phyloP scores from a whole-genome alignment of 495 filamentous ascomycete genomes.

The Chaetomidium leptoderma region DNA sequence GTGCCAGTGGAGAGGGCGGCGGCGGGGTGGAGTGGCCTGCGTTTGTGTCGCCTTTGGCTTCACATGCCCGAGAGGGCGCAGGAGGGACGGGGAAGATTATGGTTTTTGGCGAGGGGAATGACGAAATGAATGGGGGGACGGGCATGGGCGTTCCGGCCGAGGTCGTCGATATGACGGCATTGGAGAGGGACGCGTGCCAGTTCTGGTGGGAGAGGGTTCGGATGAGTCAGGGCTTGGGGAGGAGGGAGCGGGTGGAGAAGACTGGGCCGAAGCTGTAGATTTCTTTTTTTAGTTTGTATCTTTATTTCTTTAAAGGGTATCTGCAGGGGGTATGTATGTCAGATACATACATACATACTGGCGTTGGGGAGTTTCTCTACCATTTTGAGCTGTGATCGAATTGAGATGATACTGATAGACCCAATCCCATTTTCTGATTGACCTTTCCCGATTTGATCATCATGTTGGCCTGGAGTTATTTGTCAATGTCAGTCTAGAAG shows the following conservation, averaged over 20 bases:
- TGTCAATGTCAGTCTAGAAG: too few relatives aligned
- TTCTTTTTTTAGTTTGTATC: not conserved
- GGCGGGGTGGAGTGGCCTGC: slow-evolving; percentile 25
- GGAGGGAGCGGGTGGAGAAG: slow-evolving; percentile 1
- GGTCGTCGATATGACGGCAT: slow-evolving; percentile 38
- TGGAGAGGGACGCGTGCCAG: slow-evolving; percentile 47
- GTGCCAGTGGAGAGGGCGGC: slow-evolving; percentile 33
- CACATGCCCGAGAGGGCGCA: slow-evolving; percentile 19
- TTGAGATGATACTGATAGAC: too few relatives aligned
- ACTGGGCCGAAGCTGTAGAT: slow-evolving; percentile 5
- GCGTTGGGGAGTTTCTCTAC: too few relatives aligned
- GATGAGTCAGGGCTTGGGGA: slow-evolving; percentile 43
- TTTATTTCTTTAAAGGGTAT: not conserved
- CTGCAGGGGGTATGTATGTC: too few relatives aligned
- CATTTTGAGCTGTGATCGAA: too few relatives aligned
- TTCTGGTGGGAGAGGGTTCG: slow-evolving; percentile 54
- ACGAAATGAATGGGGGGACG: slow-evolving; percentile 49
- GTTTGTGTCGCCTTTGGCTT: slow-evolving; percentile 29
- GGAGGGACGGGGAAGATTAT: slow-evolving; percentile 33
- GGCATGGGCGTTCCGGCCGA: slow-evolving; percentile 42
- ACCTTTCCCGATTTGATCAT: too few relatives aligned
- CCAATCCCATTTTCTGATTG: too few relatives aligned
- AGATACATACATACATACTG: too few relatives aligned
- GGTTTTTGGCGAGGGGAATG: slow-evolving; percentile 60
- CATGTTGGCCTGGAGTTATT: too few relatives aligned